Percentiles rank a stretch among this genome's conserved stretches.
These are phyloP conservation scores for Barnettozyma populi DNA, from an alignment of 805 yeast species.

Conservation along the genomic window DNA sequence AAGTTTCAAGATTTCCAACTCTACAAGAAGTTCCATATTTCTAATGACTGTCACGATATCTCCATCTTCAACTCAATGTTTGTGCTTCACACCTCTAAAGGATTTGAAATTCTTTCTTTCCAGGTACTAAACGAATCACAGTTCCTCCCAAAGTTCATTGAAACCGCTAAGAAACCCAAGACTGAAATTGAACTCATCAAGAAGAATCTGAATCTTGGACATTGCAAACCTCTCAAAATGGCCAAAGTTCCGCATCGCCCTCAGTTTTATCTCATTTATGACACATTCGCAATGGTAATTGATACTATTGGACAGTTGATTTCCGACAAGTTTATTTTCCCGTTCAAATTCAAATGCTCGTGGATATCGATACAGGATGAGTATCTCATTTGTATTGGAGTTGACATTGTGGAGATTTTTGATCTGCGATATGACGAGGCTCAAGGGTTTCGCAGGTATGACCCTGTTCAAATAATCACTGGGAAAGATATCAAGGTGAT, in stretches of 20 bases:
- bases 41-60: slow-evolving; percentile 54
- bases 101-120: slow-evolving; percentile 59
- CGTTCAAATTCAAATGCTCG: slow-evolving; percentile 37
- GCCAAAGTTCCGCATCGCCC: slow-evolving; percentile 50
- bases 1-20: slow-evolving; percentile 38
- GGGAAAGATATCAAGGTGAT: slow-evolving; percentile 58
- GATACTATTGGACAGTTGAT: slow-evolving; percentile 53
- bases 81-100: slow-evolving; percentile 60
- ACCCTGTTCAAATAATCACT: slow-evolving; percentile 60
- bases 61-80: slow-evolving; percentile 62
- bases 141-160: slow-evolving; percentile 47
- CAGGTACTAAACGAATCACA: slow-evolving; percentile 50
- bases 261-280: slow-evolving; percentile 61
- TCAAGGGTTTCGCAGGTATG: slow-evolving; percentile 28
- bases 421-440: slow-evolving; percentile 43
- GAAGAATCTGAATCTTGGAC: slow-evolving; percentile 33
- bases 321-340: slow-evolving; percentile 32
- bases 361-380: slow-evolving; percentile 39
- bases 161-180: slow-evolving; percentile 21
- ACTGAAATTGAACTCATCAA: slow-evolving; percentile 34
- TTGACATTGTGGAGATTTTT: slow-evolving; percentile 68
- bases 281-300: slow-evolving; percentile 61
- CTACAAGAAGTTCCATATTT: slow-evolving; percentile 42
- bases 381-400: slow-evolving; percentile 49
- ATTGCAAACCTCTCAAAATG: slow-evolving; percentile 52